Base-by-base conservation (phyloP, 108 stramenopile species). In the Skeletonema potamos region DNA sequence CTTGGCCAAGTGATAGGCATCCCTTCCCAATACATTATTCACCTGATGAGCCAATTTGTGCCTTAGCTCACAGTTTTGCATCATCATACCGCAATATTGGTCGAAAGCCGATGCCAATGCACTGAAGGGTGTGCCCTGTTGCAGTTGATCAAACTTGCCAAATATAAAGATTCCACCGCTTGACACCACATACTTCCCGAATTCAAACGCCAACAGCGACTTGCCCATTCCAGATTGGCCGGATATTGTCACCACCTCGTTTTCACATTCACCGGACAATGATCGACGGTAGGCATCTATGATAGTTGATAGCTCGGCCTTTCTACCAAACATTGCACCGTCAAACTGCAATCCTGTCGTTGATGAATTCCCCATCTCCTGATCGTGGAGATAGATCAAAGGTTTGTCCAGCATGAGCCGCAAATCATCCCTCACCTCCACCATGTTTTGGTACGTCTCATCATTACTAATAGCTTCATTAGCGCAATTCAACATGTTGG, bases 81-180 rank as follows among this genome's bases (percentile, higher is more conserved):
- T 28, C 0, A 76, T 24, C 4, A 27, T 22, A 36, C 64, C 70
- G 28, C 70, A 72, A 20, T 65, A 34, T 34, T 18, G 12, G 29
- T 71, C 64, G 43, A 76, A 74, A 11, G 61, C 26, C n/a, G n/a
- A n/a, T n/a, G n/a, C n/a, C n/a, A n/a, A n/a, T n/a, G 22, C 70
- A 20, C 61, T 66, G 6, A 70, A 32, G 9, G 75, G 75, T n/a
- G 70, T 59, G 54, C 57, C 55, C 46, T 20, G 20, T n/a, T 64
- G 27, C 20, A 32, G 59, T 29, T 76, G 68, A 27, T 76, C 74
- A 28, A 76, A 76, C 59, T 76, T 76, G 12, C 60, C 74, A 0
- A 17, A 9, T 15, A 76, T 27, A 20, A 70, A 62, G 17, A 70
- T 43, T 5, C 34, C 69, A 11, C 58, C 33, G 5, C 17, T 4